A percentile compares a stretch with the other conserved stretches of the same genome.
These are phyloP conservation scores for Leccinellum rugosiceps DNA, from an alignment of 768 basidiomycete genomes.

Conservation along the genomic window DNA sequence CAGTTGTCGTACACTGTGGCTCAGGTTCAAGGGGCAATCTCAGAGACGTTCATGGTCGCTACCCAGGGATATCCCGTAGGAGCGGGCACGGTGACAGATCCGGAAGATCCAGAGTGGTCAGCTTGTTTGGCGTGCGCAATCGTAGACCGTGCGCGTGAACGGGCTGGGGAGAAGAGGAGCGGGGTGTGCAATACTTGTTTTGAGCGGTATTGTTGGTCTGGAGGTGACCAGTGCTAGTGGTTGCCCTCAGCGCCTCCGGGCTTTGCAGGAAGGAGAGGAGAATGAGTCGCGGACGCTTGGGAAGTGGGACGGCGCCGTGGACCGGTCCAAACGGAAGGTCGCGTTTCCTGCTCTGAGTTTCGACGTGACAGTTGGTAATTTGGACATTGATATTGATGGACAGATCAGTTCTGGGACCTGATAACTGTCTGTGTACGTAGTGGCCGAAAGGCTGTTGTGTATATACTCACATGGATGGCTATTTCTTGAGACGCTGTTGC, in stretches of 20 bases:
- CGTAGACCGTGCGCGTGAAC: slow-evolving; percentile 42
- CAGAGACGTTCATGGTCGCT: slow-evolving; percentile 38
- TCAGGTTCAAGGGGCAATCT: slow-evolving; percentile 37
- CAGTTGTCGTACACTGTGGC: slow-evolving; percentile 36
- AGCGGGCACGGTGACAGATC: slow-evolving; percentile 19
- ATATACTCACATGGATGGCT: not conserved
- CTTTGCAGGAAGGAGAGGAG: not conserved
- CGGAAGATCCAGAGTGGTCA: slow-evolving; percentile 40
- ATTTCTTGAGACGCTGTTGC: not conserved
- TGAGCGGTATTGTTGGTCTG: slow-evolving; percentile 32
- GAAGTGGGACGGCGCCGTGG: not conserved
- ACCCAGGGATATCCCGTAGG: slow-evolving; percentile 40
- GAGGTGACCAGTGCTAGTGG: not conserved
- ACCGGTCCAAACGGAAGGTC: not conserved
- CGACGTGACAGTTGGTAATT: not conserved
- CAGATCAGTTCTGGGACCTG: not conserved
- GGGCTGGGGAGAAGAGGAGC: slow-evolving; percentile 23
- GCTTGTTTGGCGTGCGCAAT: slow-evolving; percentile 52
- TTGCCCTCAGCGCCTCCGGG: not conserved
- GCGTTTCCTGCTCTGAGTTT: not conserved
- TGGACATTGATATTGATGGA: not conserved
- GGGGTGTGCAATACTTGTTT: slow-evolving; percentile 33
- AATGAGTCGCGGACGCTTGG: not conserved
- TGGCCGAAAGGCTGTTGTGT: too few species aligned
- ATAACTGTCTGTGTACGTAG: not conserved